Conservation (phyloP, 148 eudicot genomes). For the Chenopodium berlandieri region DNA sequence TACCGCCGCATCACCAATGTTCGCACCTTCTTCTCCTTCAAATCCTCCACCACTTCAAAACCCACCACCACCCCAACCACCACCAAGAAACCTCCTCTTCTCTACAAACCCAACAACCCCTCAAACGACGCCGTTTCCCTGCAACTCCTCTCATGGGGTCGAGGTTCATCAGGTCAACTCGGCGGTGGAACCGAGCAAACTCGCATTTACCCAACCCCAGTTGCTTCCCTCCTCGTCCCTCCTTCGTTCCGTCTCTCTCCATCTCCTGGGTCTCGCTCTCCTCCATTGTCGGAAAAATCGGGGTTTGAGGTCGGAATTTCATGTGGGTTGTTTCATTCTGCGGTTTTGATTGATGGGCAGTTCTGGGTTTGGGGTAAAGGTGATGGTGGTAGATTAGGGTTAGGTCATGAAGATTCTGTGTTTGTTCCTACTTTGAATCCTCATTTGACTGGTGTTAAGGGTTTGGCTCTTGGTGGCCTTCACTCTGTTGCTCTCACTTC, state of each 20-base stretch:
- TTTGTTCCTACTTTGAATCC: slow-evolving; percentile 58
- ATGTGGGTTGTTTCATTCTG: slow-evolving; percentile 85
- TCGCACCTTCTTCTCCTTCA: slow-evolving; percentile 26
- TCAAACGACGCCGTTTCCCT: slow-evolving; percentile 22
- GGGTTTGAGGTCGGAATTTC: slow-evolving; percentile 57
- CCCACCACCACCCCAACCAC: slow-evolving; percentile 19
- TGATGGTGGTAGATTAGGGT: slow-evolving; percentile 86
- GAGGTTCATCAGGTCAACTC: slow-evolving; percentile 89
- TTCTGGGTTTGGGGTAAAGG: slow-evolving; percentile 98
- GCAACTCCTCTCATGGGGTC: slow-evolving; percentile 83
- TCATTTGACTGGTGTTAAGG: slow-evolving; percentile 33
- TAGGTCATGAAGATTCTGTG: slow-evolving; percentile 58
- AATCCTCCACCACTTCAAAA: slow-evolving; percentile 21
- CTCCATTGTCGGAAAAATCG: neutral
- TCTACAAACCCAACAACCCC: slow-evolving; percentile 24
- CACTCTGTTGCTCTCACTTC: slow-evolving; percentile 77
- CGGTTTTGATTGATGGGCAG: slow-evolving; percentile 54
- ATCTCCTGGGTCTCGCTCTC: slow-evolving; percentile 43
- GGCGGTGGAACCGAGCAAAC: slow-evolving; percentile 56
- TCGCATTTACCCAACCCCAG: slow-evolving; percentile 59
- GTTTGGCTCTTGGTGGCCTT: slow-evolving; percentile 86
- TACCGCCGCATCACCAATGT: slow-evolving; percentile 24
- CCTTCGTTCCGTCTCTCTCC: slow-evolving; percentile 44
- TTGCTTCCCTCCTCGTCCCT: slow-evolving; percentile 51
- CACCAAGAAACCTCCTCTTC: slow-evolving; percentile 35